phyloP scores from a whole-genome alignment of 2,329 filamentous ascomycete genomes.

The Curvularia verruculosa region DNA sequence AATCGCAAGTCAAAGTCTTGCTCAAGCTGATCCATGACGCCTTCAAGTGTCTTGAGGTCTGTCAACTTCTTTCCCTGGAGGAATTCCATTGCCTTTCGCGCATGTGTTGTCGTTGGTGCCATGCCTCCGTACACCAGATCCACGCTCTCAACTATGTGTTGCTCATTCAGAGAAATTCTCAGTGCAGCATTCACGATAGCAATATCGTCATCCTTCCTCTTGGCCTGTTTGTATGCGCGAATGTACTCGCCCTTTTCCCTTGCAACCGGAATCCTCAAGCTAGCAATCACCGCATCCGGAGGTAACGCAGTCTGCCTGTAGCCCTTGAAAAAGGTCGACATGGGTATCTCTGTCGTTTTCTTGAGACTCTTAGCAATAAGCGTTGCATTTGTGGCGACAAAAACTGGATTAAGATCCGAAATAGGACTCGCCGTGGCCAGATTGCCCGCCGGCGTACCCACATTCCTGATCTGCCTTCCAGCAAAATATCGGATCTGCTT shows the following conservation, averaged over 20 bases:
- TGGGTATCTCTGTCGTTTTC: constrained; percentile 82
- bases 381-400: constrained; percentile 84
- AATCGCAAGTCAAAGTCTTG: constrained; percentile 87
- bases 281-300: constrained; percentile 81
- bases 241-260: constrained; percentile 79
- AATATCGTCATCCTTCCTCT: constrained; percentile 97
- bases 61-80: constrained; percentile 79
- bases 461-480: constrained; percentile 92
- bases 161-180: constrained; percentile 72
- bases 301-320: constrained; percentile 86
- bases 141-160: constrained; percentile 72
- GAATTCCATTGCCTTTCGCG: constrained; percentile 76
- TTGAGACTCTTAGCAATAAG: constrained; percentile 79
- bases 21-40: constrained; percentile 86
- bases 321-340: constrained; percentile 89
- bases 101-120: constrained; percentile 88
- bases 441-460: constrained; percentile 96
- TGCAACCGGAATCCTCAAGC: constrained; percentile 82
- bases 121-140: constrained; percentile 93
- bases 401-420: constrained; percentile 92
- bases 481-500: constrained; percentile 97
- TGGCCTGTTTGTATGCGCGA: constrained; percentile 92
- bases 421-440: constrained; percentile 94
- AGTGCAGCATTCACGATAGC: constrained; percentile 93
- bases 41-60: constrained; percentile 83